Base-by-base conservation (phyloP, 208 protist species). In the Plasmodiophora brassicae region DNA sequence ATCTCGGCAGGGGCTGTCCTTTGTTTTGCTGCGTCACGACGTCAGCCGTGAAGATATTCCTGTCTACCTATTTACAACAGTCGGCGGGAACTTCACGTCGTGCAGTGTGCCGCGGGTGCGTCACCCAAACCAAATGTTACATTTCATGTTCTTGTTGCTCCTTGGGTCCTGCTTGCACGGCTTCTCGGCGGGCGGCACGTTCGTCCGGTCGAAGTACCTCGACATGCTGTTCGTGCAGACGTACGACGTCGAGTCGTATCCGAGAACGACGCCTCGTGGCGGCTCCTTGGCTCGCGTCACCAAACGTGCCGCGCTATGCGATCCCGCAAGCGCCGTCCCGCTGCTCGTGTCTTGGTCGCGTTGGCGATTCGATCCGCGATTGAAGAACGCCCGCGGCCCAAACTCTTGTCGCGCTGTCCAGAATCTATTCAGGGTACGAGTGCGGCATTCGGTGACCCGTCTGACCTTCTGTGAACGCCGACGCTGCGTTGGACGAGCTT, bases 161-260 rank as follows among this genome's bases (percentile, higher is more conserved):
- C 65, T 32, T n/a, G n/a, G 14, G 20, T 78, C n/a, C 14, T 44
- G 5, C 32, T 78, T 14, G 20, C n/a, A 44, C 32, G 5, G 65
- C 5, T 5, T 36, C 32, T 36, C 65, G 5, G 14, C 5, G 32
- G n/a, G 41, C 32, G 5, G 14, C 14, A n/a, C 32, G 20, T 78
- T 78, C 5, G 14, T 36, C 5, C 65, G 5, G 41, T 78, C 65
- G 65, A 78, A 78, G n/a, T 78, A 78, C n/a, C 65, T n/a, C 14
- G 65, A 78, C 65, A 78, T 78, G n/a, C 65, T 78, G n/a, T 78
- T 78, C 65, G 65, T 78, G 65, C 65, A 78, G 10, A 44, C 32
- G 41, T 78, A 78, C 14, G 20, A n/a, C 32, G 65, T 32, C n/a
- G 65, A 32, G 41, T 78, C 65, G n/a, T 78, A 78, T 78, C 65